Percentiles rank a stretch among this genome's conserved stretches.
These are phyloP conservation scores for Tagetes patula DNA, from an alignment of 129 eudicot genomes.

Conservation along the genomic window DNA sequence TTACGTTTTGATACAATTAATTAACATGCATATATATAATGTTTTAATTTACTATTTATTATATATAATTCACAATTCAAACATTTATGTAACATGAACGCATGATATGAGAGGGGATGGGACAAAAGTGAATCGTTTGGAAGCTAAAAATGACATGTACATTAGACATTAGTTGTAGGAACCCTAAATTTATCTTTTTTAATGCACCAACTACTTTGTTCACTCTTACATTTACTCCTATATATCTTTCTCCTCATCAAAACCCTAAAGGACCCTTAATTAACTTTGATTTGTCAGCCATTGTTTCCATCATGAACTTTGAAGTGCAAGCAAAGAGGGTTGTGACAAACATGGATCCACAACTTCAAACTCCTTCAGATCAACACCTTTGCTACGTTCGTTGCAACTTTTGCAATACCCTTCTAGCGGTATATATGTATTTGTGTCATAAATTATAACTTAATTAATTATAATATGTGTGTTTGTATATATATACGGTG, in stretches of 20 bases:
- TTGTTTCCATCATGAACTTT: slow-evolving; percentile 28
- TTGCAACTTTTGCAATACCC: slow-evolving; percentile 89
- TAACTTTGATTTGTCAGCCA: neutral
- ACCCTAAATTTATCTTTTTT: slow-evolving; percentile 54
- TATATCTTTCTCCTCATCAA: slow-evolving; percentile 33
- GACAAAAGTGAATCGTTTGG: slow-evolving; percentile 42
- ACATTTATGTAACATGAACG: neutral
- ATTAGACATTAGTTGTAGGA: slow-evolving; percentile 37
- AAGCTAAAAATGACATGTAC: slow-evolving; percentile 44
- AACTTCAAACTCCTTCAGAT: slow-evolving; percentile 40
- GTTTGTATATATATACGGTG: neutral
- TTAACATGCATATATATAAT: too few species aligned
- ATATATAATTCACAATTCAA: neutral
- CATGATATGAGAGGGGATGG: neutral
- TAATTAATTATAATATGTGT: too few species aligned
- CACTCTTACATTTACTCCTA: slow-evolving; percentile 35
- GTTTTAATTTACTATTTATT: too few species aligned
- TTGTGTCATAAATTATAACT: too few species aligned
- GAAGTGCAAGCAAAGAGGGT: slow-evolving; percentile 45
- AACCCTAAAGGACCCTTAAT: slow-evolving; percentile 30
- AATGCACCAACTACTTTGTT: slow-evolving; percentile 39
- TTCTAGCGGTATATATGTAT: slow-evolving; percentile 70
- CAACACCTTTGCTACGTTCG: slow-evolving; percentile 95
- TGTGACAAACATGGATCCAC: slow-evolving; percentile 47
- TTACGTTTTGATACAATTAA: too few species aligned